A percentile compares a stretch with the other conserved stretches of the same genome.
phyloP scores from a whole-genome alignment of 345 rosid genomes.

The Viola odorata region DNA sequence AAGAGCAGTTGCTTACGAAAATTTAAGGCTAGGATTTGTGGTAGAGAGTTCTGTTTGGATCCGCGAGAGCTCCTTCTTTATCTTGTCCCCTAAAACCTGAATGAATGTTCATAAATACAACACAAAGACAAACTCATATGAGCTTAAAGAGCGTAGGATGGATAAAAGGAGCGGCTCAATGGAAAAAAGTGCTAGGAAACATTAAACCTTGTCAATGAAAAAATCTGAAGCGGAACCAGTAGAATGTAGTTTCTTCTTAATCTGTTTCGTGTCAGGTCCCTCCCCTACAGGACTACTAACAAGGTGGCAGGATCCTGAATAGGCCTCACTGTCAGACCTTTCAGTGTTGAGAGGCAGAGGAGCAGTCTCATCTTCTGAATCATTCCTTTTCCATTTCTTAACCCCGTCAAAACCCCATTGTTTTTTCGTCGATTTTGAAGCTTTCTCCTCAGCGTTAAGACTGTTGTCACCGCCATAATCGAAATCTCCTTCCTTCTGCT shows the following conservation, averaged over 20 bases:
- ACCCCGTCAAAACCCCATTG: slow-evolving; percentile 68
- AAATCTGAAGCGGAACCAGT: slow-evolving; percentile 66
- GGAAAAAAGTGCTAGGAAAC: background rate
- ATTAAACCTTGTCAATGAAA: slow-evolving; percentile 59
- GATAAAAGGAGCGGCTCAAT: too few species aligned
- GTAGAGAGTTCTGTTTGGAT: slow-evolving; percentile 60
- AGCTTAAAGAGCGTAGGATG: too few species aligned
- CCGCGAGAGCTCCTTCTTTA: slow-evolving; percentile 60
- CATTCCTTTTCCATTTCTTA: slow-evolving; percentile 57
- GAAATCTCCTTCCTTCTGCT: slow-evolving; percentile 22
- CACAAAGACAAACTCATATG: background rate
- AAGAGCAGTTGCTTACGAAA: slow-evolving; percentile 43
- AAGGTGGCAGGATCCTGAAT: slow-evolving; percentile 25
- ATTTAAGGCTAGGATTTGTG: slow-evolving; percentile 46
- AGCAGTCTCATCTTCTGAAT: slow-evolving; percentile 57
- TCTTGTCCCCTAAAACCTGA: slow-evolving; percentile 65
- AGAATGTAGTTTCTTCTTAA: slow-evolving; percentile 58
- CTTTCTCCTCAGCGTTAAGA: slow-evolving; percentile 26
- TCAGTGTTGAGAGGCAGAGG: slow-evolving; percentile 47
- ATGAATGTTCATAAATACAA: background rate
- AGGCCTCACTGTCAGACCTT: slow-evolving; percentile 40
- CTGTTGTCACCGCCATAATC: slow-evolving; percentile 13
- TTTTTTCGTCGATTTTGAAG: slow-evolving; percentile 40
- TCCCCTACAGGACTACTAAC: slow-evolving; percentile 45
- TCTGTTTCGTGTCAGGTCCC: slow-evolving; percentile 58